Conservation (phyloP, 495 filamentous ascomycete species). For the Penicillium herquei region DNA sequence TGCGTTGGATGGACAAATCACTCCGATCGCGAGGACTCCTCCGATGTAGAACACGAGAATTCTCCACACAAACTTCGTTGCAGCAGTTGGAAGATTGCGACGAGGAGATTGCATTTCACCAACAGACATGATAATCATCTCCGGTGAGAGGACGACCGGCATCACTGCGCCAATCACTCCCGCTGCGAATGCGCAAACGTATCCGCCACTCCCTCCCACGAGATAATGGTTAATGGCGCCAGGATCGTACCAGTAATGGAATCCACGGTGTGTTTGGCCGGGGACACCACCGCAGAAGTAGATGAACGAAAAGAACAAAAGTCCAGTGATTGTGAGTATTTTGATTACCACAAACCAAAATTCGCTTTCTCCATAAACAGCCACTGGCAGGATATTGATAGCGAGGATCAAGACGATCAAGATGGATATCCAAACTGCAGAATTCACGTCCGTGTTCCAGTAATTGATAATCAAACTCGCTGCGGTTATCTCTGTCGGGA, state of each 20-base stretch:
- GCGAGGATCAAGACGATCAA: conserved; percentile 63
- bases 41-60: not conserved
- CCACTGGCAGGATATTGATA: conserved; percentile 64
- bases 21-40: conserved; percentile 1
- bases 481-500: conserved; percentile 55
- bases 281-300: conserved; percentile 59
- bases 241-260: conserved; percentile 65
- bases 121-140: conserved; percentile 44
- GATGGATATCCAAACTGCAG: conserved; percentile 65
- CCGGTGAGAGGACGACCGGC: conserved; percentile 51
- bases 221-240: conserved; percentile 56
- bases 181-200: conserved; percentile 9
- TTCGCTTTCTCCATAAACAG: conserved; percentile 68
- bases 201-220: conserved; percentile 18
- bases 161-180: conserved; percentile 10
- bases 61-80: not conserved
- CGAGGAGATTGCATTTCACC: conserved; percentile 66
- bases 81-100: not conserved
- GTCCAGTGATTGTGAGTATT: conserved; percentile 9
- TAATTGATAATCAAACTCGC: conserved; percentile 65
- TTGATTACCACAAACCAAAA: conserved; percentile 60
- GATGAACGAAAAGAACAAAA: conserved; percentile 55
- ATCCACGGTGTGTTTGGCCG: conserved; percentile 57
- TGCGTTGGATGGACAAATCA: conserved; percentile 47
- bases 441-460: conserved; percentile 53